Evolutionary conservation across 2,329 filamentous ascomycete genomes (phyloP).

Genomic region (Sclerotinia subarctica): DNA sequence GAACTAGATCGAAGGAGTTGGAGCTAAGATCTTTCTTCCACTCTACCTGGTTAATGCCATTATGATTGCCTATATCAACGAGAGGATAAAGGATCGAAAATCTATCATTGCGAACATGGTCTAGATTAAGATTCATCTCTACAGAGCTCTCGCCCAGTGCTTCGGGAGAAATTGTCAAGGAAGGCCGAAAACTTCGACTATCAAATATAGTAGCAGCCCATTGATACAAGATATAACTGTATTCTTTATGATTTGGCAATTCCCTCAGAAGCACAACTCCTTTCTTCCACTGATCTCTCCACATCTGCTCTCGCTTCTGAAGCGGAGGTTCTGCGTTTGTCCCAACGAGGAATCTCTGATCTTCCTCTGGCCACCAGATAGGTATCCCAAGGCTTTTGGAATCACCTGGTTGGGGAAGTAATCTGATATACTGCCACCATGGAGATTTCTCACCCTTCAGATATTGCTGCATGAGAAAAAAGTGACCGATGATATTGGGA

Average conservation of each 20-base stretch:
- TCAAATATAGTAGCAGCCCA: conserved; percentile 66
- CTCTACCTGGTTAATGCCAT: conserved; percentile 54
- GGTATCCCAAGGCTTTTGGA: conserved; percentile 53
- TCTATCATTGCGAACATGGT: conserved; percentile 29
- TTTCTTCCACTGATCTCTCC: conserved; percentile 32
- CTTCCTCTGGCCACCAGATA: conserved; percentile 60
- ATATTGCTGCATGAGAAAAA: conserved; percentile 68
- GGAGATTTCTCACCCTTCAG: conserved; percentile 55
- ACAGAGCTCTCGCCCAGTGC: background rate
- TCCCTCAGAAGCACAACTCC: conserved; percentile 27
- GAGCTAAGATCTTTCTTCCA: conserved; percentile 53
- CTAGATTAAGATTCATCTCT: conserved; percentile 17
- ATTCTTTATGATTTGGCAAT: conserved; percentile 25
- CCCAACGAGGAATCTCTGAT: conserved; percentile 50
- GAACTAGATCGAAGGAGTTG: conserved; percentile 44
- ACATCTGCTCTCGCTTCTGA: conserved; percentile 29
- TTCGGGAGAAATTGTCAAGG: conserved; percentile 46
- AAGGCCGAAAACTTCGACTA: conserved; percentile 62
- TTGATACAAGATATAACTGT: conserved; percentile 49
- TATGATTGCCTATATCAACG: conserved; percentile 71
- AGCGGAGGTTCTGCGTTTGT: conserved; percentile 37
- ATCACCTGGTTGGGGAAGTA: conserved; percentile 60
- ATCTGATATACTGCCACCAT: conserved; percentile 66
- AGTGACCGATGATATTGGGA: conserved; percentile 59
- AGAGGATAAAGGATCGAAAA: conserved; percentile 64